A percentile compares a stretch with the other conserved stretches of the same genome.
Evolutionary conservation across 2,329 filamentous ascomycete species (phyloP).

Genomic region (Talaromyces marneffei): DNA sequence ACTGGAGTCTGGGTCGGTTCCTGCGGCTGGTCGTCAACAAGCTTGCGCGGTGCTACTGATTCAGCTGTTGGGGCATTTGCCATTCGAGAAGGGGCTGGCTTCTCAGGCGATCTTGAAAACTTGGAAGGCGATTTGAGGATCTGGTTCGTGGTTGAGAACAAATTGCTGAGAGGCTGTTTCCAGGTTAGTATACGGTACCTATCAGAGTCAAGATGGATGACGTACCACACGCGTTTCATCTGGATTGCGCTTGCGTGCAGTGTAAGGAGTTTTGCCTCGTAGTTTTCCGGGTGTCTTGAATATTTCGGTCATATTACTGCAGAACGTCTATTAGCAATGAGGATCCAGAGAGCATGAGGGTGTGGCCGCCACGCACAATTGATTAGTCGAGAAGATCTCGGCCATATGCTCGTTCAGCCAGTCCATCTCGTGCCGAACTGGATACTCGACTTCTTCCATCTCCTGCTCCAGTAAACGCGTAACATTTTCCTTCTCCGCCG

Average conservation of each 20-base stretch:
- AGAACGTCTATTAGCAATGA: slow-evolving; percentile 26
- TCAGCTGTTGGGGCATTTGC: slow-evolving; percentile 21
- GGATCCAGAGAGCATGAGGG: slow-evolving; percentile 15
- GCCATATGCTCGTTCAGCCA: slow-evolving; percentile 99
- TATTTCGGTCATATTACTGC: slow-evolving; percentile 83
- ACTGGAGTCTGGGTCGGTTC: background rate
- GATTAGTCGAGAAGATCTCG: slow-evolving; percentile 80
- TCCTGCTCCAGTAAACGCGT: slow-evolving; percentile 71
- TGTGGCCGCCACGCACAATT: slow-evolving; percentile 61
- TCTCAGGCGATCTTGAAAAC: slow-evolving; percentile 31
- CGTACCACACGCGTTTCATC: slow-evolving; percentile 42
- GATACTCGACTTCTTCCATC: slow-evolving; percentile 87
- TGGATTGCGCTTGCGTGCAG: slow-evolving; percentile 38
- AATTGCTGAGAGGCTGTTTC: slow-evolving; percentile 42
- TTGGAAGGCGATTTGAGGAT: slow-evolving; percentile 27
- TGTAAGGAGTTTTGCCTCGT: slow-evolving; percentile 45
- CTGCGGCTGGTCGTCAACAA: background rate
- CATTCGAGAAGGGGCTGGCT: slow-evolving; percentile 23
- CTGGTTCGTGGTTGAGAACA: slow-evolving; percentile 41
- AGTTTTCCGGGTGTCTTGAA: slow-evolving; percentile 64
- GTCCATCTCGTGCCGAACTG: slow-evolving; percentile 87
- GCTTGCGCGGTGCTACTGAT: slow-evolving; percentile 19
- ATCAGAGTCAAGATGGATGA: background rate
- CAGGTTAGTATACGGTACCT: slow-evolving; percentile 15
- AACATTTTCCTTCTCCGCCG: slow-evolving; percentile 74